A percentile compares a stretch with the other conserved stretches of the same genome.
phyloP scores from a whole-genome alignment of 2,329 filamentous ascomycete genomes.

The Verticillium isaacii region DNA sequence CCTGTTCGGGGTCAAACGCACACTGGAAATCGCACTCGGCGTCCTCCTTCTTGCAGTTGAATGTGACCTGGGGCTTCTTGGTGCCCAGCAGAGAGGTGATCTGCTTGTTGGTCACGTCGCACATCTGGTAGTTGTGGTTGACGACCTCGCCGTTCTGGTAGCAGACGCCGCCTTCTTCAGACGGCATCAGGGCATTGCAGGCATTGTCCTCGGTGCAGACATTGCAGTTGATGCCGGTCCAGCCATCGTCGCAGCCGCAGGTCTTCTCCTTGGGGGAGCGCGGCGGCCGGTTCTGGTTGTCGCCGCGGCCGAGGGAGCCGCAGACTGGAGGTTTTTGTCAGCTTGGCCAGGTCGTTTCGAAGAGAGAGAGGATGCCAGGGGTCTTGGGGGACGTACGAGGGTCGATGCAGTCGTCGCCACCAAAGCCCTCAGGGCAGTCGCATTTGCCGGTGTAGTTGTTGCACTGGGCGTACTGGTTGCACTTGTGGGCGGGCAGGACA shows the following conservation, averaged over 20 bases:
- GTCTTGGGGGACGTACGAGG: constrained; percentile 52
- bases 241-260: constrained; percentile 88
- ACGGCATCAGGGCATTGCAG: constrained; percentile 84
- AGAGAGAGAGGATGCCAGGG: neutral
- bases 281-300: constrained; percentile 74
- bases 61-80: constrained; percentile 88
- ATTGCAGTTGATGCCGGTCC: constrained; percentile 97
- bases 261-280: constrained; percentile 53
- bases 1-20: constrained; percentile 33
- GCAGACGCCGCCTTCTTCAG: constrained; percentile 77
- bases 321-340: constrained; percentile 52
- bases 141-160: constrained; percentile 88
- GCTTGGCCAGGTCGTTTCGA: constrained; percentile 1
- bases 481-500: constrained; percentile 85
- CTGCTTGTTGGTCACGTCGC: constrained; percentile 93
- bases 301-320: constrained; percentile 78
- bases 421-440: constrained; percentile 85
- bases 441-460: constrained; percentile 91
- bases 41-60: constrained; percentile 74
- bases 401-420: constrained; percentile 86
- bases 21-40: constrained; percentile 87
- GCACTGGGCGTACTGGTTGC: constrained; percentile 85
- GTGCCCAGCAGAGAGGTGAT: constrained; percentile 83
- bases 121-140: constrained; percentile 95
- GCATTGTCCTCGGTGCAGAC: constrained; percentile 81